Conservation (phyloP, 139 green algal species). For the Asterochloris sp. region DNA sequence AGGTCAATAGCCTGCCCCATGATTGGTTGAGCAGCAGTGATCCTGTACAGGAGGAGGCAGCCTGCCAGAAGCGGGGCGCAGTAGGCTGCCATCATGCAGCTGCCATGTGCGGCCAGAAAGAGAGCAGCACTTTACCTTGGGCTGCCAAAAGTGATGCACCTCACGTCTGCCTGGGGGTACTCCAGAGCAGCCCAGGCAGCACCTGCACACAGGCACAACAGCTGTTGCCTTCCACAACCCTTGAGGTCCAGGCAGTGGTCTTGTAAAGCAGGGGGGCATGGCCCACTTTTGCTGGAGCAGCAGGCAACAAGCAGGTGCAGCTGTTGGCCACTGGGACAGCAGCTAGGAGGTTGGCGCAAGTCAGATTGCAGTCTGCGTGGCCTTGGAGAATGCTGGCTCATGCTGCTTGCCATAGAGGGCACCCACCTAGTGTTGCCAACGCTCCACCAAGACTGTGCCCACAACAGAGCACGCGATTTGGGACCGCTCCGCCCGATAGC, state of each 20-base stretch:
- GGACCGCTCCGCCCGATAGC: slow-evolving; percentile 21
- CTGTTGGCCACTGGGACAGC: too few relatives aligned
- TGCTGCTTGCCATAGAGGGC: too few relatives aligned
- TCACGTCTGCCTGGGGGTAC: slow-evolving; percentile 29
- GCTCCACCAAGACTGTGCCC: slow-evolving; percentile 36
- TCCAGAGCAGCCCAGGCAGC: slow-evolving; percentile 33
- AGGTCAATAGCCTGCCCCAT: background rate
- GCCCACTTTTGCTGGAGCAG: too few relatives aligned
- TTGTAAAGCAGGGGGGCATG: too few relatives aligned
- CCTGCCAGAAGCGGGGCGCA: background rate
- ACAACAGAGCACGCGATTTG: slow-evolving; percentile 28
- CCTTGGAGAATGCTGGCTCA: too few relatives aligned
- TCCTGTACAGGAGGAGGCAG: background rate
- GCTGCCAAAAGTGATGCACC: slow-evolving; percentile 32
- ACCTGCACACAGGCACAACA: background rate
- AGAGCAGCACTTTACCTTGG: slow-evolving; percentile 2
- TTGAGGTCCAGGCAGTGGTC: too few relatives aligned
- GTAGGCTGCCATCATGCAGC: background rate
- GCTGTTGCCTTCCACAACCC: too few relatives aligned
- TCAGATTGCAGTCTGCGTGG: too few relatives aligned
- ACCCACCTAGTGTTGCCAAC: slow-evolving; percentile 26
- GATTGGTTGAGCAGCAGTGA: background rate
- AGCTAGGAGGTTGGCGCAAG: too few relatives aligned
- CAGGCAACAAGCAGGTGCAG: too few relatives aligned
- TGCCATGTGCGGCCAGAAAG: background rate